phyloP scores from a whole-genome alignment of 1,284 basidiomycete species.

The Cerioporus squamosus region DNA sequence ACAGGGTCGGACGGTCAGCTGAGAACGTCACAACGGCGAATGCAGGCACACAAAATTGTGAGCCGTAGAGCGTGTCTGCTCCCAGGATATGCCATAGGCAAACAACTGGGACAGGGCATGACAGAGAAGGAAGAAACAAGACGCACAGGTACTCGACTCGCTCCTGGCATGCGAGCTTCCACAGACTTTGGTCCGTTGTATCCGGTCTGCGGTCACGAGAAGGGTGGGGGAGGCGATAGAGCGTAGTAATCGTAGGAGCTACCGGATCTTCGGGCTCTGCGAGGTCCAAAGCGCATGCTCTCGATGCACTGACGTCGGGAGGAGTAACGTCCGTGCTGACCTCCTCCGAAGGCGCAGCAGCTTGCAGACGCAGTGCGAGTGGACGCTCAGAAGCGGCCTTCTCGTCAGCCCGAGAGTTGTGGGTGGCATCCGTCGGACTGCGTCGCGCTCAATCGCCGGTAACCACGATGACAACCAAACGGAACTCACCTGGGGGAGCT shows the following conservation, averaged over 20 bases:
- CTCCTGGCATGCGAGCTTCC: conserved; percentile 22
- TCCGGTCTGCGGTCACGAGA: conserved; percentile 5
- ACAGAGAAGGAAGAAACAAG: not conserved
- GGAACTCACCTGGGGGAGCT: not conserved
- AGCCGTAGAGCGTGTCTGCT: too few species aligned
- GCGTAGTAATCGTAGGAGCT: conserved; percentile 5
- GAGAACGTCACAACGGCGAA: not conserved
- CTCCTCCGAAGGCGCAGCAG: not conserved
- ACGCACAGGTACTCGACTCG: conserved; percentile 22
- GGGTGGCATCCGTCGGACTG: not conserved
- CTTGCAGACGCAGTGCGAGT: not conserved
- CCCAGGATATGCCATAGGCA: not conserved
- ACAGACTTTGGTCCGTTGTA: conserved; percentile 14
- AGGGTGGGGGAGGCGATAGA: conserved; percentile 1
- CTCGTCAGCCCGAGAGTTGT: not conserved
- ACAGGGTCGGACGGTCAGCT: not conserved
- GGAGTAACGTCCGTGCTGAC: not conserved
- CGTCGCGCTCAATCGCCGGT: not conserved
- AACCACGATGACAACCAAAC: not conserved
- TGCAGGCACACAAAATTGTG: not conserved
- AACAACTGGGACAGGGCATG: not conserved
- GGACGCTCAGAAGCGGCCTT: not conserved
- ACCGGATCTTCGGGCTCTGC: not conserved
- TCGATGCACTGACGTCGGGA: not conserved
- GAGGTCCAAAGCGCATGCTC: not conserved